Base-by-base conservation (phyloP, 139 green algal genomes). In the Zygnema cylindricum region DNA sequence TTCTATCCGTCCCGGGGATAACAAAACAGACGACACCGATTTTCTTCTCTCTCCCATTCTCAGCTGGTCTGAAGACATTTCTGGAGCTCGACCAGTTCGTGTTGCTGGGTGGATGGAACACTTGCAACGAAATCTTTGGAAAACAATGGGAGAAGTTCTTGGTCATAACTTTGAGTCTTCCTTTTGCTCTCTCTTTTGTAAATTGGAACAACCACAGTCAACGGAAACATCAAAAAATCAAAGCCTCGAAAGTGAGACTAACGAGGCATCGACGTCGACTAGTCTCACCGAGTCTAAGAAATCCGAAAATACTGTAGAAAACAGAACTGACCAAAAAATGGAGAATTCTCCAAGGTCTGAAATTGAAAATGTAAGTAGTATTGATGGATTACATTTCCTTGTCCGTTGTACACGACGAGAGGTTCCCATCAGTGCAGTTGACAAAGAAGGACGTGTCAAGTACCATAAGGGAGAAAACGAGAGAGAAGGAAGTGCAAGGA, bases 111-210 rank as follows among this genome's bases (percentile, higher is more conserved):
- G 71, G 71, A 79, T 79, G 36, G 71, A 79, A 43, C 3, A 79
- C 3, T 16, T 79, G 71, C 71, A 79, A 16, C 71, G 71, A 7
- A 43, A 16, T 16, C 21, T 79, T 43, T 16, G 38, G 7, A 7
- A 43, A 11, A 79, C 71, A 41, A 79, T 79, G 71, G 71, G 71
- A 3, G 71, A 79, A 41, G 36, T 79, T 43, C 21, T 79, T 16
- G 71, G 71, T 41, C 71, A 16, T 23, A 79, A 16, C 16, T 79
- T 79, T 3, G 38, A 43, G 36, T 79, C 71, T 43, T 79, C 71
- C 71, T 79, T 79, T 16, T 41, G 71, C 71, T 79, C 71, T 25
- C 71, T 79, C 36, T 16, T 79, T 43, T 79, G 71, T 16, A 16
- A 79, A 79, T 79, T 54, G 3, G 71, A 79, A 16, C 7, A 63